Conservation (phyloP, 2,329 filamentous ascomycete genomes). For the Thermoascus crustaceus region DNA sequence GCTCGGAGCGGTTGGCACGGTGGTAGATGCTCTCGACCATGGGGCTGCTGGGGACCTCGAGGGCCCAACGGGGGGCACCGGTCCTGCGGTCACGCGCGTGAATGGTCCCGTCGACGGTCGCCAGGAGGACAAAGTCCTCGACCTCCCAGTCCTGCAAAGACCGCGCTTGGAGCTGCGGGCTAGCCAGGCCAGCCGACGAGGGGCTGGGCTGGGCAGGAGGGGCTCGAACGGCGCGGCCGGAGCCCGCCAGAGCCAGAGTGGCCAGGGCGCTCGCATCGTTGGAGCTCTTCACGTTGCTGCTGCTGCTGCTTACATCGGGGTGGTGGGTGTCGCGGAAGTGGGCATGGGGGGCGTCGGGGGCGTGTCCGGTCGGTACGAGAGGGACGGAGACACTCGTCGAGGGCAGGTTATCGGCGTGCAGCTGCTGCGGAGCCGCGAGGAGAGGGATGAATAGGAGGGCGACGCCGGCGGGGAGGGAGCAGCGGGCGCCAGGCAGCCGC, state of each 20-base stretch:
- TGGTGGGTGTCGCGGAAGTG: slow-evolving; percentile 14
- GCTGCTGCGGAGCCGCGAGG: slow-evolving; percentile 59
- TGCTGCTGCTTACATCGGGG: slow-evolving; percentile 20
- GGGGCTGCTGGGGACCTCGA: slow-evolving; percentile 67
- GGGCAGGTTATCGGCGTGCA: slow-evolving; percentile 29
- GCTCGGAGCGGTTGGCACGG: slow-evolving; percentile 56
- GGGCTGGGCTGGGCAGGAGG: slow-evolving; percentile 66
- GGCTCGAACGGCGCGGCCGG: slow-evolving; percentile 79
- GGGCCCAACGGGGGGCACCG: slow-evolving; percentile 75
- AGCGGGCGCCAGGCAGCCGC: slow-evolving; percentile 54
- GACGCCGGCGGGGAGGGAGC: slow-evolving; percentile 48
- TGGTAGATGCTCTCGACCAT: slow-evolving; percentile 88
- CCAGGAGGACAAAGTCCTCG: slow-evolving; percentile 99
- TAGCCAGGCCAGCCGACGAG: slow-evolving; percentile 57
- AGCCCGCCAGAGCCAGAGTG: slow-evolving; percentile 87
- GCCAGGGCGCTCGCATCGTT: slow-evolving; percentile 87
- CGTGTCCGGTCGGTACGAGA: slow-evolving; percentile 15
- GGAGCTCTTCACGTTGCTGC: slow-evolving; percentile 12
- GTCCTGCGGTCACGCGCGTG: slow-evolving; percentile 85
- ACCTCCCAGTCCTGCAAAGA: slow-evolving; percentile 99
- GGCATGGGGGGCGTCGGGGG: slow-evolving; percentile 11
- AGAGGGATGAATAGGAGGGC: slow-evolving; percentile 52
- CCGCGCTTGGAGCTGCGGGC: slow-evolving; percentile 90
- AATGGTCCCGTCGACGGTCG: slow-evolving; percentile 97
- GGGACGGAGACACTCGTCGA: slow-evolving; percentile 22